phyloP scores from a whole-genome alignment of 2,329 filamentous ascomycete genomes.

The Pseudocercospora fijiensis region DNA sequence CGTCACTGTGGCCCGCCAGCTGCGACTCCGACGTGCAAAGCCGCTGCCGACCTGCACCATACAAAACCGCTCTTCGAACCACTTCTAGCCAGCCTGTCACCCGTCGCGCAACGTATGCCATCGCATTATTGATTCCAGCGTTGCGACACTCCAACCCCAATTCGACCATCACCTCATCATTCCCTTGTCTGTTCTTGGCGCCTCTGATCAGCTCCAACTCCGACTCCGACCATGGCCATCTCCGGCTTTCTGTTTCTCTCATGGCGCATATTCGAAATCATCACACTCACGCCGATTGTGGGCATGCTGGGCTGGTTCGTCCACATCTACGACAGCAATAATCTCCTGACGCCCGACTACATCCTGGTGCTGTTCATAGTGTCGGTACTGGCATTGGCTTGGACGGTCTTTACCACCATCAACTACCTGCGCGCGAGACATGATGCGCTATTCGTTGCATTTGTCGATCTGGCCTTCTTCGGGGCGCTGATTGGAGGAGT shows the following conservation, averaged over 20 bases:
- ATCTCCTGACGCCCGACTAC: constrained; percentile 59
- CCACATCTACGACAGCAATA: constrained; percentile 56
- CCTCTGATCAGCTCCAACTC: not conserved
- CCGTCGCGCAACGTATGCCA: not conserved
- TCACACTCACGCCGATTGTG: constrained; percentile 62
- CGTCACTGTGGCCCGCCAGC: not conserved
- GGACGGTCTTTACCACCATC: constrained; percentile 61
- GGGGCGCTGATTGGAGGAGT: constrained; percentile 63
- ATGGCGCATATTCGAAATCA: constrained; percentile 60
- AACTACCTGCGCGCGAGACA: constrained; percentile 59
- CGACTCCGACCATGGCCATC: constrained; percentile 43
- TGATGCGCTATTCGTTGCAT: constrained; percentile 59
- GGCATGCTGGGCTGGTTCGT: constrained; percentile 66
- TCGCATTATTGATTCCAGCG: not conserved
- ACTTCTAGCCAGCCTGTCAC: not conserved
- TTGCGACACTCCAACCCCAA: not conserved
- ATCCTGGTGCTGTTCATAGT: constrained; percentile 66
- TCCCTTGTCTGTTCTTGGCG: not conserved
- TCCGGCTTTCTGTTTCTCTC: constrained; percentile 61
- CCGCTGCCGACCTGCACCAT: not conserved
- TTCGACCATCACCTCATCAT: not conserved
- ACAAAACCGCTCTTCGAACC: not conserved
- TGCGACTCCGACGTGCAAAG: not conserved
- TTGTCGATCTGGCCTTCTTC: constrained; percentile 62
- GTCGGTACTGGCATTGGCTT: constrained; percentile 60